Evolutionary conservation across 345 rosid species (phyloP), one percentile per base, ranked within the genome.

Genomic region (Acer yangbiense): DNA sequence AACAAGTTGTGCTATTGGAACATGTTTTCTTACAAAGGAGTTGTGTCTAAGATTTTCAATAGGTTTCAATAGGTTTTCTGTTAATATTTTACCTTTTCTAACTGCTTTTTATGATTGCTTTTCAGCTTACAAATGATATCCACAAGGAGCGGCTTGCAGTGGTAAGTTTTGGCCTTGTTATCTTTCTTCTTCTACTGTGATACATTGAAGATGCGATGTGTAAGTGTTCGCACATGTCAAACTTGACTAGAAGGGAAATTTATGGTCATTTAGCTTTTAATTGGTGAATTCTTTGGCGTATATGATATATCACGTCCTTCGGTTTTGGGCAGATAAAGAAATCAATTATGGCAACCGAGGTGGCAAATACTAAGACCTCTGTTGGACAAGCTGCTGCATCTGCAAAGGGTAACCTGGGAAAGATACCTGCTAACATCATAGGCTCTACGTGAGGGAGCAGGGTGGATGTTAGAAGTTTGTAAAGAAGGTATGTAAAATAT

Each of bases 101-200:
- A 32, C 21, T 60, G 10, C 39, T 39, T 25, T 3, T 32, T 25
- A 8, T 67, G 55, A 58, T 60, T 32, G 29, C 77, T 78, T 48
- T 81, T 80, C 95, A 96, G 98, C 79, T 83, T 77, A 84, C 88
- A 82, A 88, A 83, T 80, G 99, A 96, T 72, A 77, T 89, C 72
- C 98, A 96, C 88, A 91, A 92, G 83, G 99, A 96, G 84, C 88
- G 99, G 79, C 90, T 91, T 65, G 94, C 91, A 70, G 90, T 13
- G 16, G 98, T 96, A 84, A 86, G 97, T 86, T 82, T 78, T 70
- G 21, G 5, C 58, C 58, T 61, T 20, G 55, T 35, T 54, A 67
- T 73, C 27, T 62, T 55, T 63, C 74, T 29, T 46, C 32, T 79
- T 64, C 16, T 52, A 58, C 64, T 23, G 2, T 68, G 20, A 48